A percentile compares a stretch with the other conserved stretches of the same genome.
These are phyloP conservation scores for Anastatica hierochuntica DNA, from an alignment of 345 rosid genomes.

Conservation along the genomic window DNA sequence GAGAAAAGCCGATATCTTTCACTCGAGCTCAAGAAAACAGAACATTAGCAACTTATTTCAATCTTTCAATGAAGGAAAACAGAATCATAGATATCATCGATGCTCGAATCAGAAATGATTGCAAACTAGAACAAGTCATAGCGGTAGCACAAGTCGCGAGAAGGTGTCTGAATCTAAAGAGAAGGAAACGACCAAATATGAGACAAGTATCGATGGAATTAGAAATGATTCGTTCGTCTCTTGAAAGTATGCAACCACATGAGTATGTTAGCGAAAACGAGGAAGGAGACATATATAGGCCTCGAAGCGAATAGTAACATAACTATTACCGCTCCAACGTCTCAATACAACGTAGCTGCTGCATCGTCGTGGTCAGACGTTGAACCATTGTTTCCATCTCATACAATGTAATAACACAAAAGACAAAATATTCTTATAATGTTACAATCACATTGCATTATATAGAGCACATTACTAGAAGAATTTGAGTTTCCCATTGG, in stretches of 20 bases:
- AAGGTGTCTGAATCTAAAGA: conserved; percentile 23
- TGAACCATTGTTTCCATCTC: too few relatives aligned
- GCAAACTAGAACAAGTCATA: not conserved
- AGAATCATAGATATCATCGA: not conserved
- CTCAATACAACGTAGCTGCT: too few relatives aligned
- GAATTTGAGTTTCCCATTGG: conserved; percentile 55
- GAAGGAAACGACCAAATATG: conserved; percentile 34
- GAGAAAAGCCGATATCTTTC: not conserved
- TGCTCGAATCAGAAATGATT: not conserved
- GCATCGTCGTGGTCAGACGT: too few relatives aligned
- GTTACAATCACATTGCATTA: too few relatives aligned
- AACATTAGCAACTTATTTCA: not conserved
- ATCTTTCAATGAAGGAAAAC: not conserved
- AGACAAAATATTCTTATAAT: conserved; percentile 3
- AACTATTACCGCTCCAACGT: too few relatives aligned
- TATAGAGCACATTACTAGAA: not conserved
- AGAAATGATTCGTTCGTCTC: conserved; percentile 1
- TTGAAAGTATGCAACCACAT: not conserved
- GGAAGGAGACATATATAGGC: not conserved
- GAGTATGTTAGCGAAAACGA: not conserved
- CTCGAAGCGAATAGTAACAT: too few relatives aligned
- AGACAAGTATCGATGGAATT: conserved; percentile 25
- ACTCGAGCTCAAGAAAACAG: not conserved
- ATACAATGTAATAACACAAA: not conserved
- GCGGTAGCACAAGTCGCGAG: conserved; percentile 25